Percentiles rank a stretch among this genome's conserved stretches.
These are phyloP conservation scores for Basipetospora chlamydospora DNA, from an alignment of 2,329 filamentous ascomycete genomes.

Conservation along the genomic window DNA sequence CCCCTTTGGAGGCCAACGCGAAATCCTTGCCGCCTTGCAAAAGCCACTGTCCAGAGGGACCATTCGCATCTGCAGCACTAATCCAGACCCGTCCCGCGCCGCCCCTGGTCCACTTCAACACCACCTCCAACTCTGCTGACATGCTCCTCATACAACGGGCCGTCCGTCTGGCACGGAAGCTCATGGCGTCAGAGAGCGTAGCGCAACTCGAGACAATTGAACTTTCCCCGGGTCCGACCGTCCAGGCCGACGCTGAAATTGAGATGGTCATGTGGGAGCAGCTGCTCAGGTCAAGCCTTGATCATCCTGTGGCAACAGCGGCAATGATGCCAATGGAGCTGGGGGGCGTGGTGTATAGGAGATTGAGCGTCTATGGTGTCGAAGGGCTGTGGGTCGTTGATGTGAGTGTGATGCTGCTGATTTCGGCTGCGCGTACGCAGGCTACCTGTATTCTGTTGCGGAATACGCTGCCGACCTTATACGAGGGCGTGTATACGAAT, in stretches of 20 bases:
- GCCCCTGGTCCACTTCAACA: constrained; percentile 12
- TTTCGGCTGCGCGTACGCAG: constrained; percentile 20
- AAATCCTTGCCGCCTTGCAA: constrained; percentile 12
- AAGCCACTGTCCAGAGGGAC: constrained; percentile 13
- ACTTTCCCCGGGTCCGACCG: constrained; percentile 10
- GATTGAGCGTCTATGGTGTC: constrained; percentile 20
- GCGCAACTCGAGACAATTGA: constrained; percentile 13
- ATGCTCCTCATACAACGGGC: constrained; percentile 7
- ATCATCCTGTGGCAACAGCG: constrained; percentile 6
- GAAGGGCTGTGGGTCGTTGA: constrained; percentile 42
- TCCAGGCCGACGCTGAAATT: constrained; percentile 12
- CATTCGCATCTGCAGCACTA: constrained; percentile 11
- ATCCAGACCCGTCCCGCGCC: constrained; percentile 14
- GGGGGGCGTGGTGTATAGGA: constrained; percentile 19
- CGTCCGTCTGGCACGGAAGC: constrained; percentile 9
- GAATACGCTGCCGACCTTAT: constrained; percentile 15
- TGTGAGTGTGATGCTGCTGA: constrained; percentile 36
- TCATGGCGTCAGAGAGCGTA: constrained; percentile 14
- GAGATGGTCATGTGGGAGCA: constrained; percentile 5
- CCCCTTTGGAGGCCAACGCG: constrained; percentile 17
- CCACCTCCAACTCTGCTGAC: constrained; percentile 11
- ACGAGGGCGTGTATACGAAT: too few relatives aligned
- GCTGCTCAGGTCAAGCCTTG: constrained; percentile 9
- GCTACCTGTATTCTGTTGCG: constrained; percentile 38
- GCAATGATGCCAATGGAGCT: constrained; percentile 15